These are phyloP conservation scores for Elsinoe fawcettii DNA, from an alignment of 2,329 filamentous ascomycete species.

Conservation along the genomic window DNA sequence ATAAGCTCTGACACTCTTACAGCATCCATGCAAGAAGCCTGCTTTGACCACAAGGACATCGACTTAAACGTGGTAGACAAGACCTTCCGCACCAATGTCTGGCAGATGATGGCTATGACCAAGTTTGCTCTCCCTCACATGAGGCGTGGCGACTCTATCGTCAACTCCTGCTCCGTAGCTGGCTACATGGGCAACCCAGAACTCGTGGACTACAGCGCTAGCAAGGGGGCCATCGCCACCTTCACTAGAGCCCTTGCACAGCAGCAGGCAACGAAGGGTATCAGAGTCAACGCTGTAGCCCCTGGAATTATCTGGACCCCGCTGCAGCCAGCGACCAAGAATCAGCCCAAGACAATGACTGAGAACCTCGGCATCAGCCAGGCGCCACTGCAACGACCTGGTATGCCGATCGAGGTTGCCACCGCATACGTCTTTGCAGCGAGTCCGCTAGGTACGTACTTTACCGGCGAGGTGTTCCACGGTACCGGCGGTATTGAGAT, in stretches of 20 bases:
- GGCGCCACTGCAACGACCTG: constrained; percentile 25
- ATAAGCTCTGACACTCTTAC: background rate
- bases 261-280: constrained; percentile 49
- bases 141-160: constrained; percentile 45
- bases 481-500: constrained; percentile 25
- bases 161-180: constrained; percentile 48
- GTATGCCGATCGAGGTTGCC: constrained; percentile 28
- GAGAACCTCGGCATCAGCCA: constrained; percentile 23
- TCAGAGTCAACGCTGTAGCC: constrained; percentile 42
- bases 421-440: constrained; percentile 26
- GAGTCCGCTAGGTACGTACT: constrained; percentile 24
- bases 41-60: constrained; percentile 46
- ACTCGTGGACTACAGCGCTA: constrained; percentile 47
- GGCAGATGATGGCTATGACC: constrained; percentile 53
- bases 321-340: constrained; percentile 37
- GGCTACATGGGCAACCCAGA: constrained; percentile 44
- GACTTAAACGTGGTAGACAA: constrained; percentile 49
- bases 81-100: constrained; percentile 50
- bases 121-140: constrained; percentile 52
- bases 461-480: constrained; percentile 24
- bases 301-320: constrained; percentile 34
- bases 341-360: constrained; percentile 24
- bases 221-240: constrained; percentile 51
- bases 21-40: constrained; percentile 50
- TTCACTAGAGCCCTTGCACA: constrained; percentile 49